Base-by-base conservation (phyloP, 306 rosid genomes). In the Prunus davidiana region DNA sequence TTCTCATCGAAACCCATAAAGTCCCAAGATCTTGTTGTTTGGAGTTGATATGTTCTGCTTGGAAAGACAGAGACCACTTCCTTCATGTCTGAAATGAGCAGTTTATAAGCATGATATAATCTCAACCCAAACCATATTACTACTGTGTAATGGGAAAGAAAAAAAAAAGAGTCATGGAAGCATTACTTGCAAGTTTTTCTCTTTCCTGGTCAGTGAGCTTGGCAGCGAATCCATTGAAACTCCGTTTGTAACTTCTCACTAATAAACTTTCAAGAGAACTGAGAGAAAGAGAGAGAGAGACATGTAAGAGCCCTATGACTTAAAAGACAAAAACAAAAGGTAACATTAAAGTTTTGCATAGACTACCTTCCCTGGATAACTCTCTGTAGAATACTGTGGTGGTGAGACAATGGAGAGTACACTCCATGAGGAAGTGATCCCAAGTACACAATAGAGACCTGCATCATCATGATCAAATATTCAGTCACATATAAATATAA, bases 1-100 rank as follows among this genome's bases (percentile, higher is more conserved):
- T 34, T 45, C 66, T 62, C 27, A 4, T 46, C 1, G 19, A 83
- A 49, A 2, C 75, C 81, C 78, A 83, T 75, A 74, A 79, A 83
- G 16, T 82, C 86, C 86, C 83, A 82, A 11, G 82, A 74, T 11
- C 77, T 69, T 28, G 54, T 69, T 10, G 81, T 77, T 24, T 77
- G 75, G 19, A 22, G 65, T 9, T 57, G 25, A 0, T 3, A 15
- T 6, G 27, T 61, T n/a, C 18, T 27, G 43, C 55, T 77, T 5
- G 81, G 76, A 24, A 77, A 69, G 12, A 77, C 43, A 8, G 76
- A 77, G 12, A 69, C 81, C 2, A 77, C 60, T 46, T 15, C 71
- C 18, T 49, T 34, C 70, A 27, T 69, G 16, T 30, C 65, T 69
- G 45, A 41, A 3, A 55, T 64, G 7, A 5, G 5, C 2, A 5